Evolutionary conservation across 2,329 filamentous ascomycete species (phyloP).

Genomic region (Thelonectria rubi): DNA sequence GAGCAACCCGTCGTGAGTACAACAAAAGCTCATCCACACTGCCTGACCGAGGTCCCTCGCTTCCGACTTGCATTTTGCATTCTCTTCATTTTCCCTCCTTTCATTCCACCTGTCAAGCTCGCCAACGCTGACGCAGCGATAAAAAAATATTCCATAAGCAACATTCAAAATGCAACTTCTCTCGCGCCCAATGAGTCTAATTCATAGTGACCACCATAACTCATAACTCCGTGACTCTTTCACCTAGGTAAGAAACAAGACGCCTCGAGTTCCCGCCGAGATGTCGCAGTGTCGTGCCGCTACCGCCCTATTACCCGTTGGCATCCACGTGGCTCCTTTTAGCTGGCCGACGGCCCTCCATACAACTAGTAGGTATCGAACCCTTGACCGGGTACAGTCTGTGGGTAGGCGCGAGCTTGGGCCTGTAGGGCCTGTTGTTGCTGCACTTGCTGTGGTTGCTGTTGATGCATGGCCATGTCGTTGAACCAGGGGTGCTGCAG

Average conservation of each 20-base stretch:
- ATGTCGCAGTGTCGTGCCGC: constrained; percentile 14
- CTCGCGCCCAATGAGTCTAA: constrained; percentile 33
- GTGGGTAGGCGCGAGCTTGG: constrained; percentile 53
- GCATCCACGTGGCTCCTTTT: constrained; percentile 1
- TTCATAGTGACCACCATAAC: constrained; percentile 35
- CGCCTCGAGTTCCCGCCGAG: constrained; percentile 10
- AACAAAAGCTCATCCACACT: background rate
- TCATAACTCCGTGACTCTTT: constrained; percentile 39
- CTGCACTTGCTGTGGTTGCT: constrained; percentile 53
- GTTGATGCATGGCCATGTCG: constrained; percentile 70
- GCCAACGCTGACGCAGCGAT: constrained; percentile 16
- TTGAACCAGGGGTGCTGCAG: constrained; percentile 93
- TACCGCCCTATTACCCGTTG: background rate
- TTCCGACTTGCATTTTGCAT: background rate
- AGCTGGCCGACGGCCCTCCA: background rate
- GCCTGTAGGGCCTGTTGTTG: constrained; percentile 52
- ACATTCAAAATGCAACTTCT: constrained; percentile 30
- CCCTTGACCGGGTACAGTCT: constrained; percentile 50
- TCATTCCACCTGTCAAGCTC: background rate
- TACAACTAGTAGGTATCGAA: constrained; percentile 48
- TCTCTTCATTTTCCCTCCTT: background rate
- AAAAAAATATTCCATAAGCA: constrained; percentile 21
- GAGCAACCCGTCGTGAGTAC: background rate
- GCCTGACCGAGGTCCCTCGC: background rate
- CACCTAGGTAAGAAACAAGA: constrained; percentile 12